These are phyloP conservation scores for Vitis riparia DNA, from an alignment of 164 flowering plant genomes.

Conservation along the genomic window DNA sequence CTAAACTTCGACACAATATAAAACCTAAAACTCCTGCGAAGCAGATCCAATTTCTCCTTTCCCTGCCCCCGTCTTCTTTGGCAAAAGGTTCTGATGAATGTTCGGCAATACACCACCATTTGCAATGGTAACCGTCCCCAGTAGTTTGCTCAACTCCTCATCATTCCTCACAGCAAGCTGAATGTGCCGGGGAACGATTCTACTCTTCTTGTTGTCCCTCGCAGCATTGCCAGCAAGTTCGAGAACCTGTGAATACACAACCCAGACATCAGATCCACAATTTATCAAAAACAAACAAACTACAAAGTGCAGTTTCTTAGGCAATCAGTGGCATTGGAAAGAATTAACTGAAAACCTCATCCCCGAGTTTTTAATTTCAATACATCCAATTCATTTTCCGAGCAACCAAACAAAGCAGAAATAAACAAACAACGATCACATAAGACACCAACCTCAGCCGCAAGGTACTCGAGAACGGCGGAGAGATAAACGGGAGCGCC, in stretches of 20 bases:
- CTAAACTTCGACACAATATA: not conserved
- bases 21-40: conserved; percentile 54
- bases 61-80: conserved; percentile 52
- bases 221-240: conserved; percentile 77
- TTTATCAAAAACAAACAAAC: too few species aligned
- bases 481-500: conserved; percentile 69
- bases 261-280: not conserved
- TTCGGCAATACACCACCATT: conserved; percentile 66
- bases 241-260: conserved; percentile 39
- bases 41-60: conserved; percentile 60
- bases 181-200: conserved; percentile 73
- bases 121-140: conserved; percentile 64
- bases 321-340: not conserved
- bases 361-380: not conserved
- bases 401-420: not conserved
- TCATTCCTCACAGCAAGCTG: conserved; percentile 76
- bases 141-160: conserved; percentile 62
- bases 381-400: not conserved
- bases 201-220: conserved; percentile 68
- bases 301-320: too few species aligned
- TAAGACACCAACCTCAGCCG: conserved; percentile 47
- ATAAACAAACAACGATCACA: not conserved
- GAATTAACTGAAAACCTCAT: not conserved
- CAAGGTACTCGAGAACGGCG: conserved; percentile 64
- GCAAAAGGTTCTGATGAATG: conserved; percentile 58